Evolutionary conservation across 1,284 basidiomycete genomes (phyloP).

Genomic region (Omphalotus olearius): DNA sequence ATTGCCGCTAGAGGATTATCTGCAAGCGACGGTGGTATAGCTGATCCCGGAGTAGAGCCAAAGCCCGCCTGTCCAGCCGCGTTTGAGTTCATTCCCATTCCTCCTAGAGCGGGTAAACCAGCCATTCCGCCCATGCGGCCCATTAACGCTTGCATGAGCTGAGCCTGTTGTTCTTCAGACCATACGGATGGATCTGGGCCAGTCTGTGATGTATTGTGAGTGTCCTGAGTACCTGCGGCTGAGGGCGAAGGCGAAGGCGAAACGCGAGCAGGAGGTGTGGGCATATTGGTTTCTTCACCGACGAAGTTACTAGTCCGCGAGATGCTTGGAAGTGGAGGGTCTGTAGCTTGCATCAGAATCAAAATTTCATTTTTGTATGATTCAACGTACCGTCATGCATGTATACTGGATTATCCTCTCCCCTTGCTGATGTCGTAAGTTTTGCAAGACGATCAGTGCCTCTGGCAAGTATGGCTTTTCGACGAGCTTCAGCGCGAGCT

Average conservation of each 20-base stretch:
- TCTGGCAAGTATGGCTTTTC: constrained; percentile 67
- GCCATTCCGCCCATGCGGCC: constrained; percentile 21
- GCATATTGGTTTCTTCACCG: constrained; percentile 55
- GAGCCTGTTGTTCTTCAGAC: constrained; percentile 61
- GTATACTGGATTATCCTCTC: constrained; percentile 63
- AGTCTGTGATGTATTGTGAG: constrained; percentile 15
- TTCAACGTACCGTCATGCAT: constrained; percentile 44
- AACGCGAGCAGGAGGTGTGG: constrained; percentile 31
- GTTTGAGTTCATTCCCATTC: constrained; percentile 2
- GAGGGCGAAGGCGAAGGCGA: constrained; percentile 23
- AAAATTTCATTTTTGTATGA: constrained; percentile 1
- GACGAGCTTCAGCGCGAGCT: constrained; percentile 66
- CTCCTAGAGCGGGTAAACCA: background rate
- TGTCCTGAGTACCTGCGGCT: constrained; percentile 14
- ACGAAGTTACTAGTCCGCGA: constrained; percentile 46
- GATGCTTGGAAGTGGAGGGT: constrained; percentile 38
- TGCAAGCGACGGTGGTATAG: constrained; percentile 5
- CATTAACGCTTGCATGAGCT: constrained; percentile 63
- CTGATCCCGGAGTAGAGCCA: background rate
- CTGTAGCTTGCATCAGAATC: constrained; percentile 23
- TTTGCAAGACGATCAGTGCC: constrained; percentile 70
- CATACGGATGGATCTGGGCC: constrained; percentile 46
- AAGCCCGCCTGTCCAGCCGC: constrained; percentile 5
- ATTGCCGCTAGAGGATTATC: constrained; percentile 18
- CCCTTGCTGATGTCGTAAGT: constrained; percentile 69